Percentiles rank a stretch among this genome's conserved stretches.
Evolutionary conservation across 2,329 filamentous ascomycete genomes (phyloP).

Genomic region (Fusarium ramigenum): DNA sequence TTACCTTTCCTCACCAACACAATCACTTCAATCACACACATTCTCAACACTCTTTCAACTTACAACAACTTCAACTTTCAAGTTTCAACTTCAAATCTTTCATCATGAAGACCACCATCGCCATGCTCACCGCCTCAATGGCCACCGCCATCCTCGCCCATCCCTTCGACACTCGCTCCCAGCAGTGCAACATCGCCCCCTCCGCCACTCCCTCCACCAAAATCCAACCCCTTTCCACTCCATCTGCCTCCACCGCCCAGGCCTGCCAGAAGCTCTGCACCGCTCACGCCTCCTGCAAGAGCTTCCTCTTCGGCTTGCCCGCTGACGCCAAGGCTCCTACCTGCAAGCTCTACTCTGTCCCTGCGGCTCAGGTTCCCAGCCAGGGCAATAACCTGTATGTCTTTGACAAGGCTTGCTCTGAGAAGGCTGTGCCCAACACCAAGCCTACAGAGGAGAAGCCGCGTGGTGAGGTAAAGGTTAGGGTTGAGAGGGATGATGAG

Average conservation of each 20-base stretch:
- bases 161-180: conserved; percentile 15
- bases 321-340: neutral
- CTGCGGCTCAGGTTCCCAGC: neutral
- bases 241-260: neutral
- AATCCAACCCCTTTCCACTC: neutral
- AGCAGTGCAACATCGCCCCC: conserved; percentile 26
- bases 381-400: neutral
- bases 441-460: conserved; percentile 7
- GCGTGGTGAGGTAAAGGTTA: neutral
- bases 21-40: neutral
- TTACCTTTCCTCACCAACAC: neutral
- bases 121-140: conserved; percentile 26
- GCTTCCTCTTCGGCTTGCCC: conserved; percentile 8
- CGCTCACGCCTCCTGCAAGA: conserved; percentile 1
- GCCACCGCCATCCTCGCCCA: conserved; percentile 13
- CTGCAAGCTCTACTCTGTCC: neutral
- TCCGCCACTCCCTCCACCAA: neutral
- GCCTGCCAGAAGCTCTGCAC: conserved; percentile 4
- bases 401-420: conserved; percentile 11
- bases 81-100: conserved; percentile 3
- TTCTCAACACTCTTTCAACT: neutral
- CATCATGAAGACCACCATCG: conserved; percentile 24
- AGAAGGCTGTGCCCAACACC: neutral
- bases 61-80: neutral
- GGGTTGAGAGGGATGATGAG: neutral